Conservation (phyloP, 306 rosid species). For the Pterocarpus santalinus region DNA sequence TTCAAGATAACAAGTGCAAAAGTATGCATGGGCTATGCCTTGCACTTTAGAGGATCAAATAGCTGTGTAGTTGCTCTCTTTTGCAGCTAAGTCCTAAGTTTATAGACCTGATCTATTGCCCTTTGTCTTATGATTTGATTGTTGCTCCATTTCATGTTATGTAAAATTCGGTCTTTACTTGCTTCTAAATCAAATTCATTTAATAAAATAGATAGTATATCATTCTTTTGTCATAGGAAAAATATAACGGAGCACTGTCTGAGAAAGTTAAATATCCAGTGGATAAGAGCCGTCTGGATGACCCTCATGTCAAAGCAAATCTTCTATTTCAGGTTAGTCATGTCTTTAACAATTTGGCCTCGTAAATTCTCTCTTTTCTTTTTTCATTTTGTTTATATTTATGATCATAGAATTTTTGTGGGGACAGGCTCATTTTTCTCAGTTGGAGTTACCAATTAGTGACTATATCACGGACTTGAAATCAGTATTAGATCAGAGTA, state of each 20-base stretch:
- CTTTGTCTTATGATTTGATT: conserved; percentile 14
- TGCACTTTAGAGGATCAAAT: neutral
- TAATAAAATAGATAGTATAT: neutral
- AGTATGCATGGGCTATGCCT: conserved; percentile 14
- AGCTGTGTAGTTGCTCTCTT: neutral
- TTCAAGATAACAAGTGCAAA: conserved; percentile 12
- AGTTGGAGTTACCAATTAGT: conserved; percentile 88
- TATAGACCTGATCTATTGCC: neutral
- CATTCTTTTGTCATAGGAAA: conserved; percentile 65
- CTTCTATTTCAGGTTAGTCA: conserved; percentile 87
- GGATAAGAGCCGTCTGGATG: conserved; percentile 84
- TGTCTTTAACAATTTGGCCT: conserved; percentile 46
- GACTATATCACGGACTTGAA: conserved; percentile 94
- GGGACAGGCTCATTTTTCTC: conserved; percentile 92
- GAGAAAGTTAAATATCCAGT: conserved; percentile 81
- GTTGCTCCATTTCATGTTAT: conserved; percentile 17
- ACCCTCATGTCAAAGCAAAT: conserved; percentile 92
- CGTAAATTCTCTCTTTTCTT: conserved; percentile 28
- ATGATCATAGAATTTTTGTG: conserved; percentile 35
- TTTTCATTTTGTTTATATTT: conserved; percentile 36
- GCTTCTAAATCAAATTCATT: conserved; percentile 27
- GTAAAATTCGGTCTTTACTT: neutral
- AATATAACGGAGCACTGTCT: conserved; percentile 79
- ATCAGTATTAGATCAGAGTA: conserved; percentile 96
- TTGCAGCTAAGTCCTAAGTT: conserved; percentile 7